phyloP scores from a whole-genome alignment of 176 grass and related monocot species.

The Eleusine coracana region DNA sequence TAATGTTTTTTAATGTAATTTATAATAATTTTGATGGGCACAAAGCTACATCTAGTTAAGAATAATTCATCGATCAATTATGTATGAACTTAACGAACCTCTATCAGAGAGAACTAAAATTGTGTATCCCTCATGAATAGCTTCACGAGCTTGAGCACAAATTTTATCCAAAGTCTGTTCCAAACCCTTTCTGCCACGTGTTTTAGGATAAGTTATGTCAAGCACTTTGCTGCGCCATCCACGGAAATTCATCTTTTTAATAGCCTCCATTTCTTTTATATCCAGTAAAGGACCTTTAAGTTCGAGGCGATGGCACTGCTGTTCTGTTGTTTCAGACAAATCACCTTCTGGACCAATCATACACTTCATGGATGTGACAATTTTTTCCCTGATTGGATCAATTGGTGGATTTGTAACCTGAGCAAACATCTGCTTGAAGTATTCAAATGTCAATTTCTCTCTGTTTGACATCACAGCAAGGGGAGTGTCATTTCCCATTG shows the following conservation, averaged over 20 bases:
- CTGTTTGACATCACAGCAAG: conserved; percentile 73
- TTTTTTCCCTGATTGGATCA: conserved; percentile 69
- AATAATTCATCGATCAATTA: conserved; percentile 20
- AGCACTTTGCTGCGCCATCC: conserved; percentile 84
- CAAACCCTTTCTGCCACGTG: conserved; percentile 60
- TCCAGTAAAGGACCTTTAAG: conserved; percentile 74
- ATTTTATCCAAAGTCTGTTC: conserved; percentile 71
- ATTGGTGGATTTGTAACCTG: conserved; percentile 81
- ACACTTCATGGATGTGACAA: conserved; percentile 73
- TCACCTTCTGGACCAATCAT: conserved; percentile 81
- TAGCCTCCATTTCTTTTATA: conserved; percentile 82
- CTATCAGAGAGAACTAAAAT: conserved; percentile 83
- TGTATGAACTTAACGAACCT: conserved; percentile 50
- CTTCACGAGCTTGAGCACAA: conserved; percentile 65
- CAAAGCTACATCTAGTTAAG: conserved; percentile 11
- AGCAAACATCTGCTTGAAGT: conserved; percentile 83
- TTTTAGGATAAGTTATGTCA: conserved; percentile 82
- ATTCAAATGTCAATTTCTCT: conserved; percentile 60
- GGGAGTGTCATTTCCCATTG: conserved; percentile 77
- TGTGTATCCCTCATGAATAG: conserved; percentile 69
- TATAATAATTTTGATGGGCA: not conserved
- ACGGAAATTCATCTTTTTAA: conserved; percentile 78
- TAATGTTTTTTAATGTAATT: not conserved
- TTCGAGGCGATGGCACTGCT: conserved; percentile 64
- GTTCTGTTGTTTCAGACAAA: conserved; percentile 79